Percentiles rank a stretch among this genome's conserved stretches.
These are phyloP conservation scores for Hypholoma fasciculare DNA, from an alignment of 768 basidiomycete species.

Conservation along the genomic window DNA sequence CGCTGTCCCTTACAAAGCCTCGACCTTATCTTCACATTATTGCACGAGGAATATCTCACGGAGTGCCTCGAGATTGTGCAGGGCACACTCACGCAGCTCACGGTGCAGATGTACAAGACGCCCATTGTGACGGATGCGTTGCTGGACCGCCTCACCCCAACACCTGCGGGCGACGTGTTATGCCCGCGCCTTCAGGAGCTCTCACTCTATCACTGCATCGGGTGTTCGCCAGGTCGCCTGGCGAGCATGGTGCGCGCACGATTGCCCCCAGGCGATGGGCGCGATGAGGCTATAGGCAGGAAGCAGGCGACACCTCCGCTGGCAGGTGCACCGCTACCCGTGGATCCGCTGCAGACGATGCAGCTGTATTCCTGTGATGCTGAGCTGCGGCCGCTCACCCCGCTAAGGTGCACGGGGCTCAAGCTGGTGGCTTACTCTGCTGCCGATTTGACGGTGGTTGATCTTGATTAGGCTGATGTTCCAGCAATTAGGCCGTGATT, in stretches of 20 bases:
- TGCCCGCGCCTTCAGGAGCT: constrained; percentile 21
- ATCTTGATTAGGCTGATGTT: background rate
- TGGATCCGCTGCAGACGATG: constrained; percentile 11
- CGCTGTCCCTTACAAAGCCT: constrained; percentile 21
- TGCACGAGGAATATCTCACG: constrained; percentile 16
- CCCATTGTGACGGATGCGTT: constrained; percentile 13
- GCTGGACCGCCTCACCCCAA: constrained; percentile 17
- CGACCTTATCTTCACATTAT: constrained; percentile 18
- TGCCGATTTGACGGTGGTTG: constrained; percentile 4
- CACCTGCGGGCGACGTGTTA: constrained; percentile 6
- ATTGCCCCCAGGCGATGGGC: background rate
- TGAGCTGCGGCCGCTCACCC: constrained; percentile 7
- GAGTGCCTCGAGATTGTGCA: constrained; percentile 19
- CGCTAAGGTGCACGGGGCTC: constrained; percentile 16
- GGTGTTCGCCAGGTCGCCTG: constrained; percentile 16
- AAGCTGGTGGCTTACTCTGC: constrained; percentile 19
- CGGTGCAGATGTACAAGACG: constrained; percentile 14
- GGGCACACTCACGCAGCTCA: constrained; percentile 21
- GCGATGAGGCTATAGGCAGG: background rate
- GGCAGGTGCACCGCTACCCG: background rate
- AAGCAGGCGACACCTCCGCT: background rate
- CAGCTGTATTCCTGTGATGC: constrained; percentile 17
- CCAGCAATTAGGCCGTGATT: background rate
- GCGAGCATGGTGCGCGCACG: constrained; percentile 20
- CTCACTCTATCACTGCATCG: constrained; percentile 20